Evolutionary conservation across 2,329 filamentous ascomycete genomes (phyloP).

Genomic region (Aureobasidium mangrovei): DNA sequence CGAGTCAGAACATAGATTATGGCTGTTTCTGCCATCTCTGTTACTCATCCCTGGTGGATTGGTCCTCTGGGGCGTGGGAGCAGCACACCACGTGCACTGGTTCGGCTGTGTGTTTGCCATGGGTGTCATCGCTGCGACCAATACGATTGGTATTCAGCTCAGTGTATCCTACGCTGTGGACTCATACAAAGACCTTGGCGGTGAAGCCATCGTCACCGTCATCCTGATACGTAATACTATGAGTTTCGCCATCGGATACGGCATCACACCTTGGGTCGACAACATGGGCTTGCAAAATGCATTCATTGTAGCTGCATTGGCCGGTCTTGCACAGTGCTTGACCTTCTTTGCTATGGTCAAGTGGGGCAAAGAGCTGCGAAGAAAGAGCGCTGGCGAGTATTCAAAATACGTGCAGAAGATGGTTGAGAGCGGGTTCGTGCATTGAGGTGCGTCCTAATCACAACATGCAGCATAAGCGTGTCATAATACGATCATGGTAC

Average conservation of each 20-base stretch:
- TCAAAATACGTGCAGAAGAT: constrained; percentile 31
- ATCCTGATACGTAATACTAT: constrained; percentile 44
- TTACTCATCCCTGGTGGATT: constrained; percentile 37
- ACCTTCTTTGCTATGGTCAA: constrained; percentile 39
- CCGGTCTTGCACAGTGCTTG: constrained; percentile 33
- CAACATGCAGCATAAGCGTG: neutral
- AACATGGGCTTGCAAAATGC: constrained; percentile 36
- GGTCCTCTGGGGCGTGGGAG: constrained; percentile 45
- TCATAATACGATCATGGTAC: too few relatives aligned
- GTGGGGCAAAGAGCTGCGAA: constrained; percentile 39
- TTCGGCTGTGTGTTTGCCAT: constrained; percentile 38
- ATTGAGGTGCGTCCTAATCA: constrained; percentile 13
- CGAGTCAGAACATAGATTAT: constrained; percentile 34
- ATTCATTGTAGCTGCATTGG: constrained; percentile 36
- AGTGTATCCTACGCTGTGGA: constrained; percentile 42
- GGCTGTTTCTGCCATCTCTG: constrained; percentile 31
- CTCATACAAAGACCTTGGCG: constrained; percentile 39
- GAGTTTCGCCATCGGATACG: constrained; percentile 44
- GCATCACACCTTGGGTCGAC: constrained; percentile 38
- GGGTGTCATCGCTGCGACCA: constrained; percentile 38
- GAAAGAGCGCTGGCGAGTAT: constrained; percentile 31
- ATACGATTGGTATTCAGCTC: constrained; percentile 36
- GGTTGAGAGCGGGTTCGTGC: constrained; percentile 20
- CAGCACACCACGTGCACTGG: constrained; percentile 29
- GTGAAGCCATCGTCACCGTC: constrained; percentile 43